Base-by-base conservation (phyloP, 2,329 filamentous ascomycete genomes). In the Botryotinia calthae region DNA sequence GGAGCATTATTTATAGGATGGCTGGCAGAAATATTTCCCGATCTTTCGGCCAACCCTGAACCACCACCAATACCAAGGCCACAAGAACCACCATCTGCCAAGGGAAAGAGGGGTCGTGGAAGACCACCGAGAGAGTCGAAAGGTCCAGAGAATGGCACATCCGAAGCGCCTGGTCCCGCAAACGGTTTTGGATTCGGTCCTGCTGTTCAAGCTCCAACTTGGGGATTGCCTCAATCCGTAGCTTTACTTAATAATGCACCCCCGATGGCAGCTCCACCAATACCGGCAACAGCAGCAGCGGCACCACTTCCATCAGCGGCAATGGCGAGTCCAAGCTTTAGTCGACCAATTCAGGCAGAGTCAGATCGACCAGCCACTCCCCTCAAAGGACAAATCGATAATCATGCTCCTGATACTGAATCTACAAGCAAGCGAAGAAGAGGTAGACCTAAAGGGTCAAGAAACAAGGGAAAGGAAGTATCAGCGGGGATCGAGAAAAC, bases 11-110 rank as follows among this genome's bases (percentile, higher is more conserved):
- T 91, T 73, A 84, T 91, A 44, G 86, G 87, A 31, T 91, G 89
- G 88, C 81, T 90, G 62, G 83, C 87, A 20, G 89, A 91, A 77
- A 89, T 91, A 71, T 91, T 91, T 74, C 88, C 88, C 25, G 76
- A 80, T 71, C 64, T 80, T 22, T 73, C 77, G 56, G 75, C 75
- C 54, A 40, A 46, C 51, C 76, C 77, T 37, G 70, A 75, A 31
- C 70, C 74, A 31, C 73, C 74, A 31, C 72, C 73, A 67, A 65
- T 76, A 22, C 25, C 71, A 56, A 72, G 54, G 72, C 64, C n/a
- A 46, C 66, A 42, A 64, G 42, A 68, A 58, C 37, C 46, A 28
- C 46, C 37, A 46, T 61, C 71, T 61, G 37, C 10, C 31, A 70
- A 70, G 31, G 58, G 46, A 18, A 75, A 73, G 44, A 78, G 79